Conservation (phyloP, 768 basidiomycete genomes). For the Kwoniella sp. region DNA sequence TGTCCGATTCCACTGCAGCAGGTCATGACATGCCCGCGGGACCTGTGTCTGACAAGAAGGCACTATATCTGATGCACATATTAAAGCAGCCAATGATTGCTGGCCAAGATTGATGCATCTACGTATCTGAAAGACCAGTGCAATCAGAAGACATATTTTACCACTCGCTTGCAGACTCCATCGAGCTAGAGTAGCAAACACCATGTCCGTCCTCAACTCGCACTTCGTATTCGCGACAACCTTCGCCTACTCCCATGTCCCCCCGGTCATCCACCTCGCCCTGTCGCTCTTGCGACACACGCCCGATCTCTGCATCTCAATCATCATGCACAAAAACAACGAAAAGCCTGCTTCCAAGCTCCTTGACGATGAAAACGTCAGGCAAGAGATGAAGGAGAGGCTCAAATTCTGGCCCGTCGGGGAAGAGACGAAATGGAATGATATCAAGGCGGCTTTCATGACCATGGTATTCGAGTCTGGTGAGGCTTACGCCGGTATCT, state of each 20-base stretch:
- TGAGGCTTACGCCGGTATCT: constrained; percentile 12
- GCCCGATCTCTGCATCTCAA: constrained; percentile 18
- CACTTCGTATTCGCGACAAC: constrained; percentile 28
- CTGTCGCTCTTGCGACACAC: constrained; percentile 14
- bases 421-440: constrained; percentile 12
- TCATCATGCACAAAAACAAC: constrained; percentile 22
- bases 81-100: too few species aligned
- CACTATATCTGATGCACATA: too few species aligned
- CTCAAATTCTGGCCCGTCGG: constrained; percentile 14
- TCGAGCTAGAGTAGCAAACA: too few species aligned
- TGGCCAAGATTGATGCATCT: too few species aligned
- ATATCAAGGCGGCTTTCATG: constrained; percentile 2
- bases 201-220: constrained; percentile 10
- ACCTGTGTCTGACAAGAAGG: too few species aligned
- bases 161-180: too few species aligned
- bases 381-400: constrained; percentile 4
- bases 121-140: too few species aligned
- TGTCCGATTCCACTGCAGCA: too few species aligned
- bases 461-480: constrained; percentile 19
- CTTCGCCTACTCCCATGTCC: constrained; percentile 23
- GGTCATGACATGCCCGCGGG: too few species aligned
- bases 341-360: not conserved
- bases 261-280: constrained; percentile 16
- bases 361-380: not conserved
- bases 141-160: too few species aligned